Conservation (phyloP, 768 basidiomycete species). For the Trametes villosa region DNA sequence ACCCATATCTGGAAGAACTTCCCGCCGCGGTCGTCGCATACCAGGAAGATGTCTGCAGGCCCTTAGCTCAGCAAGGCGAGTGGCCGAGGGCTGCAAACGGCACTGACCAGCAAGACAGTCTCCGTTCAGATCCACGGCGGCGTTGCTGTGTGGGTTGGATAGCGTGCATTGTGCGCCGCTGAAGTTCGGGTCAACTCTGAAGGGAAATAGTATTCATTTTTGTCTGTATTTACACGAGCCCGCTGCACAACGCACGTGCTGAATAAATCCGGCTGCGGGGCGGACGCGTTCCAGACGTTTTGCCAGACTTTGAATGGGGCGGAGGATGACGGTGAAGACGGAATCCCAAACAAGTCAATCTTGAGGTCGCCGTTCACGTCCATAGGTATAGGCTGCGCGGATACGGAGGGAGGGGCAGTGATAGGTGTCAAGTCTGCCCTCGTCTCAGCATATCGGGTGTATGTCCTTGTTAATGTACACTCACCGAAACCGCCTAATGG, state of each 20-base stretch:
- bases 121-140: constrained; percentile 91
- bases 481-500: constrained; percentile 69
- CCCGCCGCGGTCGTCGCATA: constrained; percentile 69
- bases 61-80: neutral
- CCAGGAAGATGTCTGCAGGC: constrained; percentile 75
- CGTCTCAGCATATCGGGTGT: neutral
- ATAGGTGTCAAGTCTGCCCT: constrained; percentile 43
- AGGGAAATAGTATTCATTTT: neutral
- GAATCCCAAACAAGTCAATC: constrained; percentile 82
- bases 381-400: constrained; percentile 82
- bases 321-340: constrained; percentile 40
- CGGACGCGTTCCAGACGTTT: constrained; percentile 75
- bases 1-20: constrained; percentile 90
- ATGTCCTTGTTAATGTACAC: constrained; percentile 21
- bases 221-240: constrained; percentile 2
- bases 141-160: constrained; percentile 93
- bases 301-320: constrained; percentile 70
- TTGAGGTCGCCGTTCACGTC: constrained; percentile 89
- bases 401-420: constrained; percentile 62
- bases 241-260: constrained; percentile 53
- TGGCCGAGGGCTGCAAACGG: no score
- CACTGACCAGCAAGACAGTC: constrained; percentile 90
- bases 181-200: constrained; percentile 63
- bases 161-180: constrained; percentile 68
- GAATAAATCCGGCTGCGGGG: constrained; percentile 58